Evolutionary conservation across 2,329 filamentous ascomycete species (phyloP), one percentile per base, ranked within the genome.

Genomic region (Fusarium sp.): DNA sequence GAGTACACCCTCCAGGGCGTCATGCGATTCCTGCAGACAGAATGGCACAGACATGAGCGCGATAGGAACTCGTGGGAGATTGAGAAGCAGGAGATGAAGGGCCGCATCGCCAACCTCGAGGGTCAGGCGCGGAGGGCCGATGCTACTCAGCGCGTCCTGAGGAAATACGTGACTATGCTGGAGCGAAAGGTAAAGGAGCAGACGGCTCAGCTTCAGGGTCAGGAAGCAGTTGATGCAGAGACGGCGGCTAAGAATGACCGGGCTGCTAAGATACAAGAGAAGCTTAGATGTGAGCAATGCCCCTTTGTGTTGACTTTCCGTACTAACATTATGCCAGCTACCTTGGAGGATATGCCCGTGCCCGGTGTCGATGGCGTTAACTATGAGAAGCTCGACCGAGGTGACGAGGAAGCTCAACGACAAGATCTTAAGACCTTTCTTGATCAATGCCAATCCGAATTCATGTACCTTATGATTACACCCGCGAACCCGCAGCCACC

Each of bases 31-130:
- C 90, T 99, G 44, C 96, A 99, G 85, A 96, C 96, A 54, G 96
- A 99, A 89, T 99, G 96, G 96, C 96, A 99, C 84, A 93, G 94
- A 77, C 96, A 99, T 83, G 96, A 99, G 85, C 93, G 96, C 84
- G 96, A 98, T 81, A 91, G 96, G 78, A 99, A 99, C 84, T 92
- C 95, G 42, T 99, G 96, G 96, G 96, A 99, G 84, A 99, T 99
- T 81, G 96, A 99, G 84, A 92, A 95, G 81, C 96, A 97, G 79
- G 96, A 99, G 85, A 98, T 99, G 96, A 98, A 97, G 86, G 95
- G 94, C 76, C 92, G 97, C 80, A 98, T 99, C 85, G 96, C 96
- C 58, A 93, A 94, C 79, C 90, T 98, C 74, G 96, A 99, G 84
- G 96, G 96, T 62, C 94, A 97, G 76, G 90, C 92, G 38, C 89